These are phyloP conservation scores for Monosporascus sp. DNA, from an alignment of 2,329 filamentous ascomycete species.

Conservation along the genomic window DNA sequence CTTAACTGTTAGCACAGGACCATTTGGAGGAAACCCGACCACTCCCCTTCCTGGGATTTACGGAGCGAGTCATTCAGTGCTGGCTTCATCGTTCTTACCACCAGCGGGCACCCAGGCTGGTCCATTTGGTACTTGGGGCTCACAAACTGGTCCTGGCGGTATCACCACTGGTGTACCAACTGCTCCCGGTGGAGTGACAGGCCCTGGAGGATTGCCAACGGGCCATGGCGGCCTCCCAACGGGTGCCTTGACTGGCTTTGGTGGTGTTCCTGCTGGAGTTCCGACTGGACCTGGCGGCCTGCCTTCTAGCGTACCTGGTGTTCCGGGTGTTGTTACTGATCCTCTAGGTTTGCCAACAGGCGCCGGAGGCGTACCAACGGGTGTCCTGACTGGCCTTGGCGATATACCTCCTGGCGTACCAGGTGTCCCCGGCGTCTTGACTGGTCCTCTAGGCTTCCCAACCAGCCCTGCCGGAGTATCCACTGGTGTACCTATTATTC, in stretches of 20 bases:
- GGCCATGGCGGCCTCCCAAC: neutral
- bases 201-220: neutral
- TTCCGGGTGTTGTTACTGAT: neutral
- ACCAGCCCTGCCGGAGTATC: neutral
- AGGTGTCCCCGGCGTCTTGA: neutral
- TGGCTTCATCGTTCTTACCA: neutral
- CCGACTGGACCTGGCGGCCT: neutral
- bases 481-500: neutral
- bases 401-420: neutral
- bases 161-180: neutral
- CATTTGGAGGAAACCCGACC: no score
- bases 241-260: neutral
- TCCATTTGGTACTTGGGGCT: neutral
- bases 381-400: neutral
- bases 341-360: neutral
- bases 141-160: neutral
- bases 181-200: neutral
- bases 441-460: neutral
- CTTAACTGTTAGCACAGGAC: no score
- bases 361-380: neutral
- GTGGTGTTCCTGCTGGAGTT: neutral
- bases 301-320: neutral
- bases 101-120: neutral
- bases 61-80: neutral
- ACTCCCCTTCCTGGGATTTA: no score